These are phyloP conservation scores for Colletotrichum trifolii DNA, from an alignment of 2,329 filamentous ascomycete genomes.

Conservation along the genomic window DNA sequence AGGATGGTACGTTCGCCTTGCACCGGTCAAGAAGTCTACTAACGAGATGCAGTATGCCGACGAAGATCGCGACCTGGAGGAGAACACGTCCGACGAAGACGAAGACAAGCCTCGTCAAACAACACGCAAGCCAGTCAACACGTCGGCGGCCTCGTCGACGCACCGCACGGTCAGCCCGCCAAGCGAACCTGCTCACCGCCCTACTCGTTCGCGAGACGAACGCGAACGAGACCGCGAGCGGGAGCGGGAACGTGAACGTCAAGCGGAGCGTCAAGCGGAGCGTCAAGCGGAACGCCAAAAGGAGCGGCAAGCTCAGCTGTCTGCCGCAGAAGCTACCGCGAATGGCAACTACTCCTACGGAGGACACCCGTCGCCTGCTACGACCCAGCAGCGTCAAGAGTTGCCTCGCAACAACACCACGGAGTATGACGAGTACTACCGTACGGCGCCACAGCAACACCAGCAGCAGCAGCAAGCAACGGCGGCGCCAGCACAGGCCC, in stretches of 20 bases:
- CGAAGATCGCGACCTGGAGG: constrained; percentile 40
- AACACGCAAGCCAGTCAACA: constrained; percentile 28
- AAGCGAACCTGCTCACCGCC: constrained; percentile 16
- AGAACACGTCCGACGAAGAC: constrained; percentile 44
- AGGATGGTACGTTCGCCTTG: constrained; percentile 42
- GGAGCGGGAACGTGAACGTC: background rate
- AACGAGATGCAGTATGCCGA: constrained; percentile 41
- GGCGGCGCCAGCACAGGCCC: constrained; percentile 35
- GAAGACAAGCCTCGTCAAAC: constrained; percentile 29
- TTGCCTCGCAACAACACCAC: constrained; percentile 21
- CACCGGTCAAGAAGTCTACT: background rate
- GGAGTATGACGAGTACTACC: constrained; percentile 39
- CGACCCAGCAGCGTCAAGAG: constrained; percentile 32
- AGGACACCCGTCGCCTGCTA: constrained; percentile 4
- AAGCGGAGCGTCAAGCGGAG: background rate
- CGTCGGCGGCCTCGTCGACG: constrained; percentile 9
- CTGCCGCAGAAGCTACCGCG: constrained; percentile 2
- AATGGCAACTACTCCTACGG: constrained; percentile 29
- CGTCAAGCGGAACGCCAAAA: constrained; percentile 4
- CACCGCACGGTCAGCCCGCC: constrained; percentile 8
- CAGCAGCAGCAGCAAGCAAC: background rate
- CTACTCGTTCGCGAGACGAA: constrained; percentile 26
- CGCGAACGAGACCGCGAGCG: constrained; percentile 8
- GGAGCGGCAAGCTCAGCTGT: constrained; percentile 12
- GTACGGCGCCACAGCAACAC: constrained; percentile 31